Conservation (phyloP, 352 stramenopile species). For the Pythium coloratum region DNA sequence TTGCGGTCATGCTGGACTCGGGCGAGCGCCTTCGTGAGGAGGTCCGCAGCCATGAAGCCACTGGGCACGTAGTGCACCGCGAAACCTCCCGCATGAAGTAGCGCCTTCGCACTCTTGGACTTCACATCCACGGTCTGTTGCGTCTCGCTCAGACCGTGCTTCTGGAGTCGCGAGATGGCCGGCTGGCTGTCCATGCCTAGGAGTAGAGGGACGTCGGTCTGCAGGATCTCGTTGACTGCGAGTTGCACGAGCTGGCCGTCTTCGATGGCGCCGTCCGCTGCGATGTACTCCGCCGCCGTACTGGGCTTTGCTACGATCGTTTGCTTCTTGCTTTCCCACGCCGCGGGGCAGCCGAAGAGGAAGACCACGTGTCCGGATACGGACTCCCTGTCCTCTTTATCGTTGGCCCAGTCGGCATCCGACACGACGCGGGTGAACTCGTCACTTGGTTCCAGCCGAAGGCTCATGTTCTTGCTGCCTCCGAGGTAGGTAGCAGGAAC, state of each 20-base stretch:
- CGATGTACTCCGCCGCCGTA: constrained; percentile 20
- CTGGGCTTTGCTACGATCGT: constrained; percentile 12
- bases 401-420: constrained; percentile 23
- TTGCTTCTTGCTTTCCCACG: constrained; percentile 19
- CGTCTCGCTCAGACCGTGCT: constrained; percentile 2
- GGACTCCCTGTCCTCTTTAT: constrained; percentile 13
- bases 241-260: neutral
- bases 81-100: neutral
- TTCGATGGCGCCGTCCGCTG: constrained; percentile 8
- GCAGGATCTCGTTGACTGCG: neutral
- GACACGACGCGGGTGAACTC: neutral
- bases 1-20: constrained; percentile 2
- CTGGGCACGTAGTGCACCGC: constrained; percentile 1
- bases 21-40: constrained; percentile 2
- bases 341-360: constrained; percentile 9
- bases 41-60: neutral
- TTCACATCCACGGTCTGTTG: constrained; percentile 15
- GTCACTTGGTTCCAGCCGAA: neutral
- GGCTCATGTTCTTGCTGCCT: too few relatives aligned
- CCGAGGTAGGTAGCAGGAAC: too few relatives aligned
- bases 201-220: constrained; percentile 3
- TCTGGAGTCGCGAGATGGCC: constrained; percentile 10
- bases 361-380: constrained; percentile 11
- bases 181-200: constrained; percentile 16
- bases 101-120: constrained; percentile 2